Evolutionary conservation across 129 eudicot species (phyloP), one percentile per base, ranked within the genome.

Genomic region (Arctium lappa): DNA sequence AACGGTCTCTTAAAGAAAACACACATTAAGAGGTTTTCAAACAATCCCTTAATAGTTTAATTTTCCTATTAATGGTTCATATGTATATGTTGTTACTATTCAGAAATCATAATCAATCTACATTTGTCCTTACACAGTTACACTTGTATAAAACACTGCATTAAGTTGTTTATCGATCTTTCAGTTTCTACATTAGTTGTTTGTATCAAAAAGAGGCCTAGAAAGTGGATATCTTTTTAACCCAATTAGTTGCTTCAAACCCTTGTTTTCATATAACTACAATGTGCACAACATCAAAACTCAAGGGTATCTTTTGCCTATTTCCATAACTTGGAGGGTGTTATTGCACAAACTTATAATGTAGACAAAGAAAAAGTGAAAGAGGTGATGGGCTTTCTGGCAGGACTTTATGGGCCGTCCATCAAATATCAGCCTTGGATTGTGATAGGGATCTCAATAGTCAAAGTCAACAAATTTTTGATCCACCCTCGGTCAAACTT

Each of bases 371-470:
- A 69, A 83, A 82, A 29, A 5, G 32, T 8, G 65, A 32, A n/a
- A 5, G 73, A 36, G 31, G 81, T 79, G 69, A 84, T 79, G 84
- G 83, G 87, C 62, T 63, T 42, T 79, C 2, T 73, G 44, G 36
- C 42, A 42, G 76, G 72, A 84, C 84, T 79, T 84, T 84, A 84
- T 79, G 75, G 80, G 76, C 75, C 71, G 32, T 74, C 34, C 76
- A 63, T 39, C 78, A 56, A 77, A 79, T 69, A 76, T 82, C 81
- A 82, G 77, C 56, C 40, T 75, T 76, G 15, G 56, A 46, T 46
- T 15, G 15, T 46, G 56, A 75, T 76, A 80, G 77, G 77, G 56
- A 34, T 66, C 81, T 33, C 22, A 79, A 66, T 53, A 56, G 29
- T 39, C 81, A 76, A 77, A 79, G 84, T 79, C 89, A 75, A 70